Conservation (phyloP, 116 monocot genomes). For the Dioscorea cayenensis region DNA sequence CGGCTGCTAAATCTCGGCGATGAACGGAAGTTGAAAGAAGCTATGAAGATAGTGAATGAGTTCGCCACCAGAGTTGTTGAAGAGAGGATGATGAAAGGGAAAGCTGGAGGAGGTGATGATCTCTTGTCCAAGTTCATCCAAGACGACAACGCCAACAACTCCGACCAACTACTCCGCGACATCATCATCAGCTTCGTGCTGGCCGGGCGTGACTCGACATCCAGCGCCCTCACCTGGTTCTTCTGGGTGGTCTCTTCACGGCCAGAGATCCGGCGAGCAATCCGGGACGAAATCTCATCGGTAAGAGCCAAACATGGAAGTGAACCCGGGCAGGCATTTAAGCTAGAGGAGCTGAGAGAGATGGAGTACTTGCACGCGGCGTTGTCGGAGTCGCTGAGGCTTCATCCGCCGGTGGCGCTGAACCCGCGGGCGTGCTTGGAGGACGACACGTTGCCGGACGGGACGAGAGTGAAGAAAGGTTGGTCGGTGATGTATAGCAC, state of each 20-base stretch:
- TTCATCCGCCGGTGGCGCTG: constrained; percentile 17
- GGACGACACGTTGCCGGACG: constrained; percentile 7
- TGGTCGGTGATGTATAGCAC: constrained; percentile 12
- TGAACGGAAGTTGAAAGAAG: not conserved
- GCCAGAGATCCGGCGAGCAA: not conserved
- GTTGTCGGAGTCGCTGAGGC: constrained; percentile 14
- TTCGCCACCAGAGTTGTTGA: not conserved
- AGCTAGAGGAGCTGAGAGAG: constrained; percentile 4
- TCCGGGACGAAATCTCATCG: not conserved
- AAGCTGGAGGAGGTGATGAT: too few species aligned
- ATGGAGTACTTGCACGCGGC: constrained; percentile 25
- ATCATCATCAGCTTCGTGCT: not conserved
- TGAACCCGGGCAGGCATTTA: not conserved
- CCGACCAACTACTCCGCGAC: not conserved
- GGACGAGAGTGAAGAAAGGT: constrained; percentile 5
- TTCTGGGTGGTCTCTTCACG: constrained; percentile 1
- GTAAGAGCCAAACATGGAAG: not conserved
- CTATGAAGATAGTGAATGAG: not conserved
- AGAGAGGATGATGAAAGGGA: not conserved
- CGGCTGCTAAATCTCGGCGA: not conserved
- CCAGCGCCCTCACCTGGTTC: not conserved
- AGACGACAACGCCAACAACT: not conserved
- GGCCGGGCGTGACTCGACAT: constrained; percentile 1
- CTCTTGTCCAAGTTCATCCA: not conserved
- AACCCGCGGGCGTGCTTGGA: not conserved